Percentiles rank a stretch among this genome's conserved stretches.
Conservation (phyloP, 352 stramenopile genomes). For the Pythium aphanidermatum region DNA sequence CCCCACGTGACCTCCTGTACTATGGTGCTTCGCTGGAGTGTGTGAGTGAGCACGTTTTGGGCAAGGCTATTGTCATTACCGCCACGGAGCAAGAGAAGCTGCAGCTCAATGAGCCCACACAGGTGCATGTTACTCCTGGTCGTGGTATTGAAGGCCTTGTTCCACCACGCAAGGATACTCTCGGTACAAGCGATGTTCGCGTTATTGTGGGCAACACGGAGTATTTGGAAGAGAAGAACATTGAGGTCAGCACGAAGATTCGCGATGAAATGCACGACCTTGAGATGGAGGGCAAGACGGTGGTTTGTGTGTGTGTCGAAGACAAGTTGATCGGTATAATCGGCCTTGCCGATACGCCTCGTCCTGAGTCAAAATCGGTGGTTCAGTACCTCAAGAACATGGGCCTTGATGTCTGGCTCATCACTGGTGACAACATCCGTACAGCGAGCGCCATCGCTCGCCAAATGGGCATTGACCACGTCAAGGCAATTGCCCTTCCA, state of each 20-base stretch:
- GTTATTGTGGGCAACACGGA: constrained; percentile 78
- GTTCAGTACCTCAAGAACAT: constrained; percentile 74
- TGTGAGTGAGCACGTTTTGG: constrained; percentile 82
- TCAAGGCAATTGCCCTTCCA: constrained; percentile 86
- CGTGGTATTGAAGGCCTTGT: constrained; percentile 75
- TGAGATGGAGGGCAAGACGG: constrained; percentile 82
- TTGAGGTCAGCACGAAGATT: constrained; percentile 53
- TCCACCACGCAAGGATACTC: constrained; percentile 17
- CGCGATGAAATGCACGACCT: constrained; percentile 73
- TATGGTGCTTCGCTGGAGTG: constrained; percentile 76
- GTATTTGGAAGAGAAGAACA: constrained; percentile 75
- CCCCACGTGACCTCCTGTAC: constrained; percentile 66
- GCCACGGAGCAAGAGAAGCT: constrained; percentile 76
- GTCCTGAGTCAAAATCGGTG: constrained; percentile 65
- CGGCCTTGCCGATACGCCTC: constrained; percentile 66
- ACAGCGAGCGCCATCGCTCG: constrained; percentile 86
- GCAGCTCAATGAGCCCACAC: constrained; percentile 53
- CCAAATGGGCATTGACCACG: constrained; percentile 86
- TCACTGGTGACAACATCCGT: constrained; percentile 91
- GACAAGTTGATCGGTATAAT: constrained; percentile 68
- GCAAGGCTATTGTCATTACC: constrained; percentile 75
- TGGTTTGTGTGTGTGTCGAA: constrained; percentile 74
- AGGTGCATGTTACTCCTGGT: constrained; percentile 73
- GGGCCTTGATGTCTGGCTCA: constrained; percentile 80
- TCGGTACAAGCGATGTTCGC: constrained; percentile 16